Percentiles rank a stretch among this genome's conserved stretches.
These are phyloP conservation scores for Zychaea mexicana DNA, from an alignment of 371 early-diverging fungal genomes.

Conservation along the genomic window DNA sequence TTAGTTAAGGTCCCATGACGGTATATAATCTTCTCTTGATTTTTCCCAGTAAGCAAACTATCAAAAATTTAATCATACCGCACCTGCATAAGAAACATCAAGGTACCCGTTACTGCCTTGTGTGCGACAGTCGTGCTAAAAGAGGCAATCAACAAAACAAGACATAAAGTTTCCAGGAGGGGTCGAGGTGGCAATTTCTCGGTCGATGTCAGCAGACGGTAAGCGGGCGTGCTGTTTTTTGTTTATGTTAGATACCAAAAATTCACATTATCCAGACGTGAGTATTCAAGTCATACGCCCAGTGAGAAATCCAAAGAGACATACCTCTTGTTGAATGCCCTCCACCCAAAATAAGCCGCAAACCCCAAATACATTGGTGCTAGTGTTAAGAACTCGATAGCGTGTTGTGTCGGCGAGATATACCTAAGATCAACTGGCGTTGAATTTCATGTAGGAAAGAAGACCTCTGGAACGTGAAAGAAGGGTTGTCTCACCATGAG, in stretches of 20 bases:
- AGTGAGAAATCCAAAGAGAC: not conserved
- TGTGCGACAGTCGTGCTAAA: constrained; percentile 49
- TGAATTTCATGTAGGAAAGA: too few relatives aligned
- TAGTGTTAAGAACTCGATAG: constrained; percentile 49
- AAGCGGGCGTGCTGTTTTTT: constrained; percentile 5
- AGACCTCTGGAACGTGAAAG: too few relatives aligned
- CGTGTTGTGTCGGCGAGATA: constrained; percentile 58
- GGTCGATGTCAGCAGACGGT: constrained; percentile 15
- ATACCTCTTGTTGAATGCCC: constrained; percentile 44
- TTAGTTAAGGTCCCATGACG: not conserved
- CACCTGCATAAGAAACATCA: constrained; percentile 55
- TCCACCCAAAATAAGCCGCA: constrained; percentile 40
- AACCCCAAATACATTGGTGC: constrained; percentile 45
- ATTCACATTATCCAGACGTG: too few relatives aligned
- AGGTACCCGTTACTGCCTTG: constrained; percentile 43
- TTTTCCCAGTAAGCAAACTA: not conserved
- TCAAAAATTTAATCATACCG: not conserved
- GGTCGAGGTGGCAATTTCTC: constrained; percentile 29
- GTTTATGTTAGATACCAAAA: not conserved
- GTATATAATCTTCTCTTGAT: too few relatives aligned
- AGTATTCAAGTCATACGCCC: too few relatives aligned
- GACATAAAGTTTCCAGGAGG: constrained; percentile 34
- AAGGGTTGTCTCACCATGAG: constrained; percentile 42
- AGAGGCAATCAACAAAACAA: constrained; percentile 38
- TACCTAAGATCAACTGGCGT: constrained; percentile 28